Percentiles rank a stretch among this genome's conserved stretches.
Conservation (phyloP, 2,329 filamentous ascomycete species). For the Aspergillus japonicus region DNA sequence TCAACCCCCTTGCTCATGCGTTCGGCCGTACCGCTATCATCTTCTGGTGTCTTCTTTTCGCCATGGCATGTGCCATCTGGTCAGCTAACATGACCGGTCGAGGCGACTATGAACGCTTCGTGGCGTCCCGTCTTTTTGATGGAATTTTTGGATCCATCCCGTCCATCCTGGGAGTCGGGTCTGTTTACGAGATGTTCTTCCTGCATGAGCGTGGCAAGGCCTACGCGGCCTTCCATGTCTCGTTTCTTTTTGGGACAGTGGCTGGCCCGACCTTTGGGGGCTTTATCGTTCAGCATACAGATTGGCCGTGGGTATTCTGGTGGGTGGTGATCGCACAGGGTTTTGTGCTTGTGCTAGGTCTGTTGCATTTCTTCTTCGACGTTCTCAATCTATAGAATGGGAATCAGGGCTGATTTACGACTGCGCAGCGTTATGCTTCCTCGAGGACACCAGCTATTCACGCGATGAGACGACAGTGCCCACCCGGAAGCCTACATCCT, state of each 20-base stretch:
- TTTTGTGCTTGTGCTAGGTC: neutral
- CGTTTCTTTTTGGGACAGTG: neutral
- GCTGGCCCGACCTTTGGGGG: conserved; percentile 1
- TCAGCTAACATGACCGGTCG: neutral
- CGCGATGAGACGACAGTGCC: neutral
- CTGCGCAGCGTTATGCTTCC: neutral
- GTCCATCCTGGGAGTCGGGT: neutral
- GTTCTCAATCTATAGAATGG: no score
- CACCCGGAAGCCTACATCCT: neutral
- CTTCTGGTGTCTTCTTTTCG: neutral
- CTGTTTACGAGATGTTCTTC: conserved; percentile 1
- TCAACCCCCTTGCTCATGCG: neutral
- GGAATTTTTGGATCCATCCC: neutral
- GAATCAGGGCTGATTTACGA: neutral
- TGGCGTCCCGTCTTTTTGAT: conserved; percentile 1
- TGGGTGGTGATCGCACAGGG: conserved; percentile 1
- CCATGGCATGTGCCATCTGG: conserved; percentile 3
- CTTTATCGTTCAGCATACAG: neutral
- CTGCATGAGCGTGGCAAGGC: conserved; percentile 2
- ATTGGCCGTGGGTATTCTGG: conserved; percentile 2
- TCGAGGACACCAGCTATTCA: neutral
- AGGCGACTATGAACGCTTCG: neutral
- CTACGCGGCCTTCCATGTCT: neutral
- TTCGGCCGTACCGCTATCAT: neutral
- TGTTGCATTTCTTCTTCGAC: neutral